A percentile compares a stretch with the other conserved stretches of the same genome.
phyloP scores from a whole-genome alignment of 2,329 filamentous ascomycete species.

The Cytospora chrysosperma region DNA sequence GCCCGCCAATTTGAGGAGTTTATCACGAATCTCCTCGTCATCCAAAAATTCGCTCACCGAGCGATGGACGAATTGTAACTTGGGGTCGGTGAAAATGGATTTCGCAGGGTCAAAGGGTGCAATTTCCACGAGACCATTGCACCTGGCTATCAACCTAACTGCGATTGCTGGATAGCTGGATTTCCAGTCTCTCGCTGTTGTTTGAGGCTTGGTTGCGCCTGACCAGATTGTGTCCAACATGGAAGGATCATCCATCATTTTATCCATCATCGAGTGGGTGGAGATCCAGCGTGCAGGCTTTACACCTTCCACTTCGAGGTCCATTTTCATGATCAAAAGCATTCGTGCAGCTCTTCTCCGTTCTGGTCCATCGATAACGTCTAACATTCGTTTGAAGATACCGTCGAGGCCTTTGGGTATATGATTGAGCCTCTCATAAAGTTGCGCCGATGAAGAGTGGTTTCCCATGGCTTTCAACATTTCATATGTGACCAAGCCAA shows the following conservation, averaged over 20 bases:
- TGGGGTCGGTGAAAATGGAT: neutral
- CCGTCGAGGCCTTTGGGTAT: neutral
- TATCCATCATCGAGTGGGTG: neutral
- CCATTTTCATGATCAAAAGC: conserved; percentile 3
- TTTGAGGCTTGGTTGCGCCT: neutral
- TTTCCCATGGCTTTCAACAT: conserved; percentile 7
- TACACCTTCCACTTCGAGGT: too few species aligned
- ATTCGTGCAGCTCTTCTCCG: neutral
- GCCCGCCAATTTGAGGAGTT: neutral
- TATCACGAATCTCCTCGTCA: neutral
- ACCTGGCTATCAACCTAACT: neutral
- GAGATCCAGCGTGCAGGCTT: neutral
- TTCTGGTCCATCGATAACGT: neutral
- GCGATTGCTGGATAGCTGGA: neutral
- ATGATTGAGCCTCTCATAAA: neutral
- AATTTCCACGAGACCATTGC: neutral
- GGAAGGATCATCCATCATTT: neutral
- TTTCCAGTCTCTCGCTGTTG: neutral
- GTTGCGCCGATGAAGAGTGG: neutral
- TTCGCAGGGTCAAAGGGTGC: neutral
- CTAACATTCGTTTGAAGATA: neutral
- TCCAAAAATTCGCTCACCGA: conserved; percentile 5
- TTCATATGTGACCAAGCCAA: neutral
- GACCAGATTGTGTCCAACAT: neutral
- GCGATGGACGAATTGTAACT: neutral